Base-by-base conservation (phyloP, 2,329 filamentous ascomycete genomes). In the Cordyceps militaris region DNA sequence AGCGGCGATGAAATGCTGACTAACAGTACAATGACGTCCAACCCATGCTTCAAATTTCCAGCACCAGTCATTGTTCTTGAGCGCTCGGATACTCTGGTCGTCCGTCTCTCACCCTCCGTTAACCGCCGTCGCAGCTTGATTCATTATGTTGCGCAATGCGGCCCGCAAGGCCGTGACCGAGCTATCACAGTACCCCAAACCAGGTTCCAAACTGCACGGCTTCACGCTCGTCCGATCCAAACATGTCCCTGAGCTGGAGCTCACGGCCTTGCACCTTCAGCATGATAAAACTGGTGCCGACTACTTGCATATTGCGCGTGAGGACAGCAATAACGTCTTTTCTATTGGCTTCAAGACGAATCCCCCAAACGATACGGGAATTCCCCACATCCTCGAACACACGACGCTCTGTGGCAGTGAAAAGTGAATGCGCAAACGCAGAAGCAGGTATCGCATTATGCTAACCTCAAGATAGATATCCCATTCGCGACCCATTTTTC, bases 261-360 rank as follows among this genome's bases (percentile, higher is more conserved):
- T 99, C 67, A 96, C 92, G 1, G 94, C 94, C 5, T 74, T 97
- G 55, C 89, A 95, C 62, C 81, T 99, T 62, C 86, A 89, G 67
- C 94, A 99, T 70, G 89, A 97, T 75, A 92, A 92, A 77, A 99
- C 94, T 0, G 91, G 92, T 60, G 94, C 94, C 62, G 91, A 99
- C 64, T 97, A 97, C 70, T 80, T 99, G 48, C 94, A 99, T 74
- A 88, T 99, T 66, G 93, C 92, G 16, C 82, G 93, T 65, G 91
- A 97, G 59, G 94, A 99, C 70, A 88, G 87, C 77, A 99, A 99
- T 77, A 99, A 99, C 89, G 94, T 97, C 70, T 99, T 99, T 75
- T 95, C 92, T 38, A 95, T 99, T 67, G 94, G 92, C 54, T 99
- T 99, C 84, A 97, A 97, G 82, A 99, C 94, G 24, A 97, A 97